A percentile compares a stretch with the other conserved stretches of the same genome.
Evolutionary conservation across 225 moss, liverwort and hornwort species (phyloP).

Genomic region (Climacium dendroides): DNA sequence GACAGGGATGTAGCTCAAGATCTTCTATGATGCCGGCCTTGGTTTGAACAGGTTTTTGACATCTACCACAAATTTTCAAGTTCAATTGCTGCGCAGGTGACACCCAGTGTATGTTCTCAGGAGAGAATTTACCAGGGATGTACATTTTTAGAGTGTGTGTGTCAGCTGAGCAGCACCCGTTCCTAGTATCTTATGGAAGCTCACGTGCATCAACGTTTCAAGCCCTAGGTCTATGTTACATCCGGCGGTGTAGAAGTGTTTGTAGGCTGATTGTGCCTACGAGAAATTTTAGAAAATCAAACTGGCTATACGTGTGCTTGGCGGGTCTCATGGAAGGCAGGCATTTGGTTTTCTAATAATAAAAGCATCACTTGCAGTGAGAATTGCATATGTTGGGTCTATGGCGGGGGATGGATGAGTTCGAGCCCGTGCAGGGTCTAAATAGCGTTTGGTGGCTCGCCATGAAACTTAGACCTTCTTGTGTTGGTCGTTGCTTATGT

Average conservation of each 20-base stretch:
- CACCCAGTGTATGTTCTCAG: background rate
- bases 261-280: background rate
- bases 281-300: background rate
- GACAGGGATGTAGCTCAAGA: background rate
- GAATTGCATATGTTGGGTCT: background rate
- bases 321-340: background rate
- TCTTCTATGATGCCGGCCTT: background rate
- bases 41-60: background rate
- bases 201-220: background rate
- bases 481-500: background rate
- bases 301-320: background rate
- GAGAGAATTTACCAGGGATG: background rate
- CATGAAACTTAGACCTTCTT: background rate
- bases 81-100: background rate
- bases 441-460: background rate
- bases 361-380: background rate
- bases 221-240: background rate
- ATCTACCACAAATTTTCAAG: background rate
- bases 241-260: background rate
- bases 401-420: background rate
- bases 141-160: background rate
- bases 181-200: background rate
- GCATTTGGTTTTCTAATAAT: background rate
- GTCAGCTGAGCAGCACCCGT: background rate
- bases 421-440: background rate